Percentiles rank a stretch among this genome's conserved stretches.
These are phyloP conservation scores for Podaxis sp. DNA, from an alignment of 768 basidiomycete species.

Conservation along the genomic window DNA sequence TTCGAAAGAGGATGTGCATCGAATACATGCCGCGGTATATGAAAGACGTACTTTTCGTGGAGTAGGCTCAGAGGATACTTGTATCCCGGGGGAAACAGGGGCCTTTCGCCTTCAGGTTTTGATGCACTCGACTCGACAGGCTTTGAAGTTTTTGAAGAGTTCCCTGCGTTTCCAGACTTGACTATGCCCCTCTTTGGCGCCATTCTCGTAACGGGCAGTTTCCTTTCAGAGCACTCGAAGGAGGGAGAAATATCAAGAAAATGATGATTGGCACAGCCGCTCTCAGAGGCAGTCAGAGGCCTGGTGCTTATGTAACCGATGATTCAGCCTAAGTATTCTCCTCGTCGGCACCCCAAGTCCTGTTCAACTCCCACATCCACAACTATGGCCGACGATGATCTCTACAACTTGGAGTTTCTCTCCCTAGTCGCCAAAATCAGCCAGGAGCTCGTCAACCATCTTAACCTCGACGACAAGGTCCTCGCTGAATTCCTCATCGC, in stretches of 20 bases:
- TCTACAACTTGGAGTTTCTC: constrained; percentile 91
- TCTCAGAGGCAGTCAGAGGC: not conserved
- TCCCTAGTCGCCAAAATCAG: constrained; percentile 90
- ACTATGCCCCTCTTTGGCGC: constrained; percentile 75
- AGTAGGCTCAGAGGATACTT: constrained; percentile 82
- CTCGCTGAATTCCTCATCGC: constrained; percentile 93
- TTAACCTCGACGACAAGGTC: constrained; percentile 83
- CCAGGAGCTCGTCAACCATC: constrained; percentile 90
- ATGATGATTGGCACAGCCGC: constrained; percentile 9
- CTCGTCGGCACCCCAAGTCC: not conserved
- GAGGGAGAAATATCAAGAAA: not conserved
- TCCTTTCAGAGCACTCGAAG: not conserved
- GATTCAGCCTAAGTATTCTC: not conserved
- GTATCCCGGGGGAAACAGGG: constrained; percentile 79
- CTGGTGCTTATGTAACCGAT: constrained; percentile 12
- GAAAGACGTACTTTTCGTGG: constrained; percentile 60
- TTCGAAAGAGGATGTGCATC: constrained; percentile 23
- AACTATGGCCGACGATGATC: constrained; percentile 66
- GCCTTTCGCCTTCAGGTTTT: constrained; percentile 27
- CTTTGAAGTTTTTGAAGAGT: constrained; percentile 60
- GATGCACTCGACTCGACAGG: constrained; percentile 31
- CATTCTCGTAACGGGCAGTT: constrained; percentile 33
- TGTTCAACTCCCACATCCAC: constrained; percentile 10
- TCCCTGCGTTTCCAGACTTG: constrained; percentile 89
- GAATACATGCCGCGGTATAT: not conserved